Evolutionary conservation across 768 basidiomycete genomes (phyloP), one percentile per base, ranked within the genome.

Genomic region (Naematelia aurantialba): DNA sequence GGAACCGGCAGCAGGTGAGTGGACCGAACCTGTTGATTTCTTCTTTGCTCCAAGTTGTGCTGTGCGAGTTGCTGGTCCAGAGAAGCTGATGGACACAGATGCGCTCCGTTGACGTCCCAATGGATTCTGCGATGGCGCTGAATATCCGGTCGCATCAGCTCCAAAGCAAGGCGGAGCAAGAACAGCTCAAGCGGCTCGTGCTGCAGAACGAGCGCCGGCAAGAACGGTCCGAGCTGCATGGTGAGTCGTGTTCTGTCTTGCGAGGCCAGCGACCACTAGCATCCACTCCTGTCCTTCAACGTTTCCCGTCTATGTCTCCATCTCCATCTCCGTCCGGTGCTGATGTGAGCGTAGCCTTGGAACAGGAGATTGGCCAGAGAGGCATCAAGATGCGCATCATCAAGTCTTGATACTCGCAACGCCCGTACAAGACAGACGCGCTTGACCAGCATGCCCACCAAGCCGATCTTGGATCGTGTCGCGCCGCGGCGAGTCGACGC

Each of bases 101-200:
- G 21, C 88, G 89, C n/a, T 85, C 89, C 70, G 82, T 99, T 46
- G 87, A 90, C 48, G 85, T 99, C 45, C 96, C 96, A 10, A 80
- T 89, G 5, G 87, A 85, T 65, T 91, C 94, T 5, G 81, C 91
- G 1, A 81, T 99, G 27, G 96, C 94, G 0, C 82, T 92, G 51
- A 91, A 96, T 69, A 93, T 92, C 1, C 85, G 87, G 27, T 85
- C 88, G 1, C 90, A 96, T 45, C 96, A 97, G 71, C 80, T 89
- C 62, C 91, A 92, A 74, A 91, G 93, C 78, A 89, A 87, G 78
- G 91, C 89, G 5, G 96, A 99, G 73, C 94, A 98, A 67, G 91
- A 98, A 76, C 90, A 97, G 61, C 80, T 99, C 66, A 99, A 99
- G 80, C 85, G 87, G n/a, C 82, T 98, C 19, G 96, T 78, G 5